Percentiles rank a stretch among this genome's conserved stretches.
These are phyloP conservation scores for Gynochthodes officinalis DNA, from an alignment of 257 asterid genomes.

Conservation along the genomic window DNA sequence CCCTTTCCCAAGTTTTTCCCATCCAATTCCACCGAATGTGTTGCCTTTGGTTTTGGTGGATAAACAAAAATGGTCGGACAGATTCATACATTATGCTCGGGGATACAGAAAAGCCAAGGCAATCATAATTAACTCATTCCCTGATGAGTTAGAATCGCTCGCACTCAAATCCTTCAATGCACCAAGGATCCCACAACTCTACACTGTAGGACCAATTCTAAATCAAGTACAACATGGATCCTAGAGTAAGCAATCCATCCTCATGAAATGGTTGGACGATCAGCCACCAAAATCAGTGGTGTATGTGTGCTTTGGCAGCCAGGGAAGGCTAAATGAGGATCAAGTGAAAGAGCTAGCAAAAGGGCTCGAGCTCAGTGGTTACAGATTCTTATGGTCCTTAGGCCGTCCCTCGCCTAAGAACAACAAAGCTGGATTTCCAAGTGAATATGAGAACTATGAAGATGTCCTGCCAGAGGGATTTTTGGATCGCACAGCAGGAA, in stretches of 20 bases:
- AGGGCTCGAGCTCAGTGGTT: constrained; percentile 45
- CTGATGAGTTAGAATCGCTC: constrained; percentile 46
- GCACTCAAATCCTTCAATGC: constrained; percentile 35
- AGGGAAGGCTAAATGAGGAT: constrained; percentile 37
- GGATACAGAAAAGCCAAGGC: constrained; percentile 55
- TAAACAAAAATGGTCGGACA: constrained; percentile 36
- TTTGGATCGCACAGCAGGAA: too few relatives aligned
- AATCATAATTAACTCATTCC: constrained; percentile 50
- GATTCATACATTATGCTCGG: constrained; percentile 53
- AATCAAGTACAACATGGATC: constrained; percentile 29
- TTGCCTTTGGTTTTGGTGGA: constrained; percentile 45
- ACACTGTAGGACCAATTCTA: constrained; percentile 55
- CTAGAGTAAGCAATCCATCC: neutral
- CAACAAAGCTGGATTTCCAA: constrained; percentile 31
- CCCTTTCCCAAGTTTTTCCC: constrained; percentile 37
- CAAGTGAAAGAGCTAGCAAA: constrained; percentile 41
- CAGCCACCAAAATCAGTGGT: constrained; percentile 43
- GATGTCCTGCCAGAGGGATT: constrained; percentile 24
- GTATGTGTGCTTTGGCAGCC: constrained; percentile 56
- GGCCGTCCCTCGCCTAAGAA: constrained; percentile 10
- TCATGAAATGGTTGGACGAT: constrained; percentile 40
- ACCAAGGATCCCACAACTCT: constrained; percentile 34
- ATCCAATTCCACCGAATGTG: constrained; percentile 39
- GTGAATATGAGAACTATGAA: constrained; percentile 26
- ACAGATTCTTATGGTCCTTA: constrained; percentile 52